Evolutionary conservation across 2,329 filamentous ascomycete genomes (phyloP), one percentile per base, ranked within the genome.

Genomic region (Colletotrichum lentis): DNA sequence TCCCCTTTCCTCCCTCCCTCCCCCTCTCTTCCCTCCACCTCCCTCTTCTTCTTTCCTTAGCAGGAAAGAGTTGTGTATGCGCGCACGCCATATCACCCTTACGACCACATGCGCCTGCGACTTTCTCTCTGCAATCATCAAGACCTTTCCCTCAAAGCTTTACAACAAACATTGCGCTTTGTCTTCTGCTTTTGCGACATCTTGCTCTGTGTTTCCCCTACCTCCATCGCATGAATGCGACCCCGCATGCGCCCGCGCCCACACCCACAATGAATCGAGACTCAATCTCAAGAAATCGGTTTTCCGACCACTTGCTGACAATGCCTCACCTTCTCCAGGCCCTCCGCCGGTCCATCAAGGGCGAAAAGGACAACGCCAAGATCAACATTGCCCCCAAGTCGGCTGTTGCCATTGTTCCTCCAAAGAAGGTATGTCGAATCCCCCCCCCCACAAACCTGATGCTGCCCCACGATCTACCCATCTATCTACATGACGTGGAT

Each of bases 281-380:
- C 27, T 66, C 62, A 22, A 55, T 68, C 24, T 31, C 67, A 56
- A 67, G 73, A 61, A 52, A 65, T 56, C 66, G 66, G 22, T 54
- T 68, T 55, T 68, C 66, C 44, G 66, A 68, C 37, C 55, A 68
- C 44, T 16, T 68, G 46, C 83, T 85, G 77, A 85, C 77, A 68
- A 75, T 75, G 47, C 81, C 82, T 78, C 79, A 79, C 75, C 74
- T 80, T 47, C 72, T 84, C 55, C 82, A 93, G 91, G 90, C 90
- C 78, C 87, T 97, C 80, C 88, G 94, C 78, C 88, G 93, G 81
- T 97, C 93, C 70, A 91, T 97, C 81, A 97, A 97, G 83, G 91
- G 92, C 79, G 93, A 96, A 73, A 96, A 94, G 84, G 89, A 90
- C 77, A 88, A 88, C 72, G 85, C 88, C 72, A 91, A 92, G 76